These are phyloP conservation scores for Barnettozyma hawaiiensis DNA, from an alignment of 1,139 yeast genomes.

Conservation along the genomic window DNA sequence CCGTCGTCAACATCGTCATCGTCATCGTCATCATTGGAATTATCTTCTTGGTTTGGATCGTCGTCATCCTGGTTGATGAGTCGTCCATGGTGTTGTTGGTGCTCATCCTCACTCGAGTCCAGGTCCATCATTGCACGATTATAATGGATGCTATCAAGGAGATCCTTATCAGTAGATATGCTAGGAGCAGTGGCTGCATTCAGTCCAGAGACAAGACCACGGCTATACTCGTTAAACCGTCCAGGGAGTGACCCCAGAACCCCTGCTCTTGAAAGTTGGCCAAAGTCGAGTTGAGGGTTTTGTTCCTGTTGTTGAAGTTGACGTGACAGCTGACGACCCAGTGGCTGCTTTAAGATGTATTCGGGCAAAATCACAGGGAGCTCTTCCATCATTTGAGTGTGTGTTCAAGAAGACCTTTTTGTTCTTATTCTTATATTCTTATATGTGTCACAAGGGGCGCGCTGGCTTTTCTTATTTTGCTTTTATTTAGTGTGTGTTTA, in stretches of 20 bases:
- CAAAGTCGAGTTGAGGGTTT: background rate
- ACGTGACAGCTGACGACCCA: slow-evolving; percentile 18
- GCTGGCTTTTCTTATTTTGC: background rate
- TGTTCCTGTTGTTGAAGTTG: slow-evolving; percentile 4
- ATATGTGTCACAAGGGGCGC: background rate
- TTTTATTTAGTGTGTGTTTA: too few relatives aligned
- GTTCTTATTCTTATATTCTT: too few relatives aligned
- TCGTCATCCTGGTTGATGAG: slow-evolving; percentile 10
- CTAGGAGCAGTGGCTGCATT: background rate
- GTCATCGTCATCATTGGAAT: slow-evolving; percentile 1
- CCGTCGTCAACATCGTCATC: slow-evolving; percentile 10
- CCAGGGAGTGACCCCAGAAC: slow-evolving; percentile 24
- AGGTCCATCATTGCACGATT: slow-evolving; percentile 12
- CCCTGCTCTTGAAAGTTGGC: slow-evolving; percentile 17
- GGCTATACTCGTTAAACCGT: slow-evolving; percentile 16
- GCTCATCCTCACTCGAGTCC: slow-evolving; percentile 19
- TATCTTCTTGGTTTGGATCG: slow-evolving; percentile 4
- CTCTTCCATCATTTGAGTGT: background rate
- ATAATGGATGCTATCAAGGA: slow-evolving; percentile 12
- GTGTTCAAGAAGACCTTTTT: too few relatives aligned
- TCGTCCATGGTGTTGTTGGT: slow-evolving; percentile 7
- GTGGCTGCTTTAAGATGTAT: slow-evolving; percentile 14
- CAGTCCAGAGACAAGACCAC: slow-evolving; percentile 13
- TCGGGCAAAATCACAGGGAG: slow-evolving; percentile 3
- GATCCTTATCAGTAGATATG: background rate